Evolutionary conservation across 805 yeast species (phyloP).

Genomic region (Yamadazyma sp.): DNA sequence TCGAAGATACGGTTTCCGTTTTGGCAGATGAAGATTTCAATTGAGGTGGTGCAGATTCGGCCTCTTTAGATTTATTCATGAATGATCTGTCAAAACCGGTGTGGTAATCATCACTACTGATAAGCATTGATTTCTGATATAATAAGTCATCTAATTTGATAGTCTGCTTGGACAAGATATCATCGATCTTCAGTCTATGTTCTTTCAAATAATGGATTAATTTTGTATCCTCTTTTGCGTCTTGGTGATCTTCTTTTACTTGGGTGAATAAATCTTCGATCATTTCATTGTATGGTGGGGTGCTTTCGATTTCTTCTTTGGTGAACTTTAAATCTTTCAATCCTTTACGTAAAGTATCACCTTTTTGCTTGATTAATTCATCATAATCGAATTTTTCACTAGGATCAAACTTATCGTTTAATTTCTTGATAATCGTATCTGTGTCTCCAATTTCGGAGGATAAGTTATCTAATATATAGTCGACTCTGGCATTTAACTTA

Average conservation of each 20-base stretch:
- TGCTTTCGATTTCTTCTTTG: conserved; percentile 35
- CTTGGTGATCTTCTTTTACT: conserved; percentile 57
- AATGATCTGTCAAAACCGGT: conserved; percentile 90
- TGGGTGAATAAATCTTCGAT: conserved; percentile 85
- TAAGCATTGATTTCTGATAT: conserved; percentile 69
- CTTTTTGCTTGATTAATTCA: conserved; percentile 29
- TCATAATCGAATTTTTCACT: conserved; percentile 52
- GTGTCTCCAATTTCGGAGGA: conserved; percentile 36
- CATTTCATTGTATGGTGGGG: conserved; percentile 85
- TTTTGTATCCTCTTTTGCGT: conserved; percentile 38
- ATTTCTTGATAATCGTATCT: conserved; percentile 31
- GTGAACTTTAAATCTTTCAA: conserved; percentile 36
- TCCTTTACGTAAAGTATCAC: conserved; percentile 46
- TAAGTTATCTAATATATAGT: conserved; percentile 49
- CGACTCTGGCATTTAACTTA: conserved; percentile 71
- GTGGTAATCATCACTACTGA: conserved; percentile 86
- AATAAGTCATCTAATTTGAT: conserved; percentile 64
- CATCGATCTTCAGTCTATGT: conserved; percentile 70
- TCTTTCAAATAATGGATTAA: conserved; percentile 41
- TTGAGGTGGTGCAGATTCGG: conserved; percentile 6
- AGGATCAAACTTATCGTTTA: conserved; percentile 54
- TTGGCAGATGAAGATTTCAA: conserved; percentile 4
- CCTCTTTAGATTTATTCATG: conserved; percentile 54
- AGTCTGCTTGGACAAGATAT: conserved; percentile 59
- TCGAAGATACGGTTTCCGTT: conserved; percentile 24